A percentile compares a stretch with the other conserved stretches of the same genome.
phyloP scores from a whole-genome alignment of 2,329 filamentous ascomycete species.

The Phaeosphaeriaceae sp. region DNA sequence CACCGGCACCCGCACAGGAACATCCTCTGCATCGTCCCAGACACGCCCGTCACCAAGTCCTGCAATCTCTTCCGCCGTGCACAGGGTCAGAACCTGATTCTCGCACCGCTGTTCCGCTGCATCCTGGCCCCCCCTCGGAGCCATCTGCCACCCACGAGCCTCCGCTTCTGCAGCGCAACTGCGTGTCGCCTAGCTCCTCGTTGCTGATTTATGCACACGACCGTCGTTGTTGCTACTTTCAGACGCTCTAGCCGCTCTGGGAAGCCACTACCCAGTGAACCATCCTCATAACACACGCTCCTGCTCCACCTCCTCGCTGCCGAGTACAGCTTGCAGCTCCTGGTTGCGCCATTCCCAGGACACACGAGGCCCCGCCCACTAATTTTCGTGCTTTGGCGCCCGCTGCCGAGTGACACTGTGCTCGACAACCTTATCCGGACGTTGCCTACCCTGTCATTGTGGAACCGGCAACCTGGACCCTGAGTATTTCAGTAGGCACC shows the following conservation, averaged over 20 bases:
- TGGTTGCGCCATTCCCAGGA: constrained; percentile 6
- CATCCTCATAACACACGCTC: background rate
- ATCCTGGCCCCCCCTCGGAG: too few relatives aligned
- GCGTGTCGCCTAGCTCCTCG: background rate
- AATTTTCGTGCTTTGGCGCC: constrained; percentile 10
- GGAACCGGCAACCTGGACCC: constrained; percentile 22
- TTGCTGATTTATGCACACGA: constrained; percentile 3
- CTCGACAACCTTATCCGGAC: constrained; percentile 26
- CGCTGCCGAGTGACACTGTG: constrained; percentile 20
- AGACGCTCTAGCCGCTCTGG: constrained; percentile 3
- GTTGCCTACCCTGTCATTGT: constrained; percentile 24
- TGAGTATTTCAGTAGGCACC: constrained; percentile 26
- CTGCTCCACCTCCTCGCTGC: background rate
- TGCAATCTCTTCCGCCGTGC: constrained; percentile 5
- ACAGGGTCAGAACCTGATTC: too few relatives aligned
- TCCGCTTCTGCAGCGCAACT: background rate
- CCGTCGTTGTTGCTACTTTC: background rate
- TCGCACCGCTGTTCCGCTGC: background rate
- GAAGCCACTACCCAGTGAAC: background rate
- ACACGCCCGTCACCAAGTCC: background rate
- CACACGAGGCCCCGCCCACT: constrained; percentile 1
- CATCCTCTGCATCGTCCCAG: constrained; percentile 2
- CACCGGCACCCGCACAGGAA: background rate
- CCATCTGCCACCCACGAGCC: too few relatives aligned
- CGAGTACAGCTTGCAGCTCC: background rate